Evolutionary conservation across 225 moss, liverwort and hornwort species (phyloP).

Genomic region (Ulota crispa): DNA sequence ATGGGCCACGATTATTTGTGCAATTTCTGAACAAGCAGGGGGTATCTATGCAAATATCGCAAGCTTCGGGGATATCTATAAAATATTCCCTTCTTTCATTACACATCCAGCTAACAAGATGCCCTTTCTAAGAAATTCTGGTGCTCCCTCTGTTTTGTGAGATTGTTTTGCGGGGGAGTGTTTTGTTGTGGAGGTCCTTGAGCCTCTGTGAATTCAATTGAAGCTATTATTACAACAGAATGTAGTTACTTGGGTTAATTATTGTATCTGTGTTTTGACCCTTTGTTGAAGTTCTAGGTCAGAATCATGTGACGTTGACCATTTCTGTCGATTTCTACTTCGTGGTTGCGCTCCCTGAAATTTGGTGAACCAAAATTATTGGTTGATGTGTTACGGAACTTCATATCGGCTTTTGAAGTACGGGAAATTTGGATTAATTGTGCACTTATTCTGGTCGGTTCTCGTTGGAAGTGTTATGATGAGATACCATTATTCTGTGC

Average conservation of each 20-base stretch:
- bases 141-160: not conserved
- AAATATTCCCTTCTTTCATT: not conserved
- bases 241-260: not conserved
- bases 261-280: not conserved
- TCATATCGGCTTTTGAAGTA: not conserved
- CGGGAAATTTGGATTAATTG: not conserved
- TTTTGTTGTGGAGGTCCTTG: not conserved
- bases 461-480: not conserved
- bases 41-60: too few species aligned
- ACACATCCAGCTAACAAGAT: not conserved
- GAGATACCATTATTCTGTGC: not conserved
- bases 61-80: too few species aligned
- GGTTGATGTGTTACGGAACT: not conserved
- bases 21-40: too few species aligned
- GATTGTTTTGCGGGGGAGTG: not conserved
- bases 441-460: not conserved
- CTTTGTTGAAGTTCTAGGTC: not conserved
- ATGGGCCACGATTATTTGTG: too few species aligned
- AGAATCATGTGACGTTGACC: not conserved
- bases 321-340: not conserved
- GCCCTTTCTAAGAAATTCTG: not conserved
- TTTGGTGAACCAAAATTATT: not conserved
- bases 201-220: not conserved
- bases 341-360: not conserved
- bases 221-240: not conserved